These are phyloP conservation scores for Teunomyces kruisii DNA, from an alignment of 805 yeast genomes.

Conservation along the genomic window DNA sequence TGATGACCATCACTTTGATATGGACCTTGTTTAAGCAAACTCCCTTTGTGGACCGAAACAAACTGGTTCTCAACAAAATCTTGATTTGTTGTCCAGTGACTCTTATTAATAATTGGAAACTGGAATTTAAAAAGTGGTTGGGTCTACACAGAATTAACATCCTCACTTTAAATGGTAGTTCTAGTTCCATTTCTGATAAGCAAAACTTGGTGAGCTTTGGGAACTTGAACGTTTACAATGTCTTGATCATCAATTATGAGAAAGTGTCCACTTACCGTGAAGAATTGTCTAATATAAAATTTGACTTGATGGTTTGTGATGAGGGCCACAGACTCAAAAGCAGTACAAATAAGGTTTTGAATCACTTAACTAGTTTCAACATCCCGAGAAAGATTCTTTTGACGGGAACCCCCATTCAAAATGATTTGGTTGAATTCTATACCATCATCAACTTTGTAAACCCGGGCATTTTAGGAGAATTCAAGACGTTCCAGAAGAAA, in stretches of 20 bases:
- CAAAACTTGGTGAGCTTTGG: constrained; percentile 60
- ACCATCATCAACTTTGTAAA: constrained; percentile 79
- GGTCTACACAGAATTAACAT: constrained; percentile 64
- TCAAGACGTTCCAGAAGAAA: constrained; percentile 54
- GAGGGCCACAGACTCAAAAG: constrained; percentile 93
- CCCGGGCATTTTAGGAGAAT: constrained; percentile 75
- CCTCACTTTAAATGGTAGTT: constrained; percentile 53
- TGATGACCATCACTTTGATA: constrained; percentile 78
- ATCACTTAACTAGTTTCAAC: constrained; percentile 55
- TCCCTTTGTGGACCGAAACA: constrained; percentile 36
- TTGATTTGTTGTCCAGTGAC: constrained; percentile 92
- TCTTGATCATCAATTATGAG: constrained; percentile 86
- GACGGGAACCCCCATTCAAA: constrained; percentile 93
- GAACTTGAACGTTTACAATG: constrained; percentile 72
- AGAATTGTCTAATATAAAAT: constrained; percentile 46
- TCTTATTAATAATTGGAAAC: constrained; percentile 80
- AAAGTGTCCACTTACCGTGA: constrained; percentile 57
- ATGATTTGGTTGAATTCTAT: constrained; percentile 81
- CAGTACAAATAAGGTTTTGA: constrained; percentile 66
- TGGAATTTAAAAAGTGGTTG: constrained; percentile 89
- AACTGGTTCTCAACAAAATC: constrained; percentile 52
- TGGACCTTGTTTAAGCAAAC: constrained; percentile 80
- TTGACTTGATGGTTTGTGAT: constrained; percentile 84
- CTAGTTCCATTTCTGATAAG: constrained; percentile 53
- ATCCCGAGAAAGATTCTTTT: constrained; percentile 61